phyloP scores from a whole-genome alignment of 129 eudicot genomes.

The Cynara cardunculus region DNA sequence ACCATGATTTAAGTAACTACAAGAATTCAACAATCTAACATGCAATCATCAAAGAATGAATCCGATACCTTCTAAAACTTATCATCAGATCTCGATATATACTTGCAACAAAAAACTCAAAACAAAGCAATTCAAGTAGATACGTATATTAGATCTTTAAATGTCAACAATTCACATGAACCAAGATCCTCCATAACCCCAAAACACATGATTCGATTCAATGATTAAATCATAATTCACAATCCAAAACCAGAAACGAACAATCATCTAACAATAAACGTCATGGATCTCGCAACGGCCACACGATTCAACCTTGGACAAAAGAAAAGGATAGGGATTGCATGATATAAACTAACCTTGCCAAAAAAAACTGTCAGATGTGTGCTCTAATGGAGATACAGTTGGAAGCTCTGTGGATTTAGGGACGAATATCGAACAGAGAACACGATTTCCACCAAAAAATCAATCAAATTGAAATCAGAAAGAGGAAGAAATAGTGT shows the following conservation, averaged over 20 bases:
- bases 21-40: not conserved
- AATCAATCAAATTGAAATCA: not conserved
- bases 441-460: constrained; percentile 1
- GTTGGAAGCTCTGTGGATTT: not conserved
- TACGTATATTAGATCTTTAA: constrained; percentile 11
- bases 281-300: not conserved
- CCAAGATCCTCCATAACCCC: constrained; percentile 7
- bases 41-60: not conserved
- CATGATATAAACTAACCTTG: constrained; percentile 12
- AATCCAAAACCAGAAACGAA: not conserved
- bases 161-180: not conserved
- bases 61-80: constrained; percentile 6
- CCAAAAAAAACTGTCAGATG: not conserved
- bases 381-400: constrained; percentile 13
- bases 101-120: not conserved
- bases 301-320: not conserved
- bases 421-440: not conserved
- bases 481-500: not conserved
- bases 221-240: not conserved
- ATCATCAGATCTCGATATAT: not conserved
- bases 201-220: not conserved
- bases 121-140: constrained; percentile 3
- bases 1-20: not conserved
- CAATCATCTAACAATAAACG: not conserved
- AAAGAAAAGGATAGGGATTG: not conserved